These are phyloP conservation scores for Linnemannia zychae DNA, from an alignment of 192 early-diverging fungal species.

Conservation along the genomic window DNA sequence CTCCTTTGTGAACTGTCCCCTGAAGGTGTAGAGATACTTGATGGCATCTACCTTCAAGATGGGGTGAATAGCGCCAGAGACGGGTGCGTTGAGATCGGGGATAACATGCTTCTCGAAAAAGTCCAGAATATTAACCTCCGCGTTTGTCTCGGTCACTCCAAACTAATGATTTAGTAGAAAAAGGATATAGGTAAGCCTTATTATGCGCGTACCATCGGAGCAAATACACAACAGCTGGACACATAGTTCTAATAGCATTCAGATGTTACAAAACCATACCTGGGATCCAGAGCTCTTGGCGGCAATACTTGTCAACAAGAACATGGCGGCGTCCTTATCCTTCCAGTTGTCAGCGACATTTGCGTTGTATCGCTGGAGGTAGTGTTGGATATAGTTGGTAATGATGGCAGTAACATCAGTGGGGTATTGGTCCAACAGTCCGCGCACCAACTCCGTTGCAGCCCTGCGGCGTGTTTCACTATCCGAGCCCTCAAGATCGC, in stretches of 20 bases:
- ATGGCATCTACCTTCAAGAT: conserved; percentile 96
- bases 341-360: conserved; percentile 87
- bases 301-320: conserved; percentile 90
- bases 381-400: conserved; percentile 78
- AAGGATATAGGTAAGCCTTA: background rate
- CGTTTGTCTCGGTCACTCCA: conserved; percentile 90
- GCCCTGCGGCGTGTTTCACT: conserved; percentile 93
- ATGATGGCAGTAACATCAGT: conserved; percentile 89
- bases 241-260: background rate
- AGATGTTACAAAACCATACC: conserved; percentile 50
- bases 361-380: conserved; percentile 77
- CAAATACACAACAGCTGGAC: too few species aligned
- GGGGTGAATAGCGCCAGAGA: conserved; percentile 77
- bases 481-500: conserved; percentile 94
- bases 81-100: conserved; percentile 81
- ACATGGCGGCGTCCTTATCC: conserved; percentile 96
- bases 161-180: conserved; percentile 50
- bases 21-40: conserved; percentile 95
- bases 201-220: background rate
- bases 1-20: conserved; percentile 90
- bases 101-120: conserved; percentile 89
- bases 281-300: conserved; percentile 82
- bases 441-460: conserved; percentile 92
- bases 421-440: conserved; percentile 90
- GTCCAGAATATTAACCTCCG: conserved; percentile 84